Conservation (phyloP, 306 rosid species). For the Castanopsis chinensis region DNA sequence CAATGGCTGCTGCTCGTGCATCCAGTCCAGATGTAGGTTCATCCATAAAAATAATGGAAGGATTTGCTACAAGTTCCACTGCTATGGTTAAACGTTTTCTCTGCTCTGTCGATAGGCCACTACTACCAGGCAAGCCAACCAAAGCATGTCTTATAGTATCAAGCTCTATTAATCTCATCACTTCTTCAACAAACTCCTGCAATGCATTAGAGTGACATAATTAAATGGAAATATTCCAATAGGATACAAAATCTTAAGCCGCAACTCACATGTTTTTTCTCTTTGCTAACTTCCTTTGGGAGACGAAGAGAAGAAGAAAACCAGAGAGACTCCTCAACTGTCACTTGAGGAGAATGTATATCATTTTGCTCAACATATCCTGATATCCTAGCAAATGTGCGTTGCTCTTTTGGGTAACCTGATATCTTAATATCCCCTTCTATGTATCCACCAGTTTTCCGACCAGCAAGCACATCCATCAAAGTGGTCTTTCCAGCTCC, state of each 20-base stretch:
- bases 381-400: slow-evolving; percentile 76
- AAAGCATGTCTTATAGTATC: slow-evolving; percentile 63
- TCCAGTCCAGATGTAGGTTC: slow-evolving; percentile 96
- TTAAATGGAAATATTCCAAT: not conserved
- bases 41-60: slow-evolving; percentile 90
- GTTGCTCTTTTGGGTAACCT: slow-evolving; percentile 78
- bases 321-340: slow-evolving; percentile 77
- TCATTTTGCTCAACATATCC: slow-evolving; percentile 96
- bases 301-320: slow-evolving; percentile 90
- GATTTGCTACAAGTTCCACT: slow-evolving; percentile 93
- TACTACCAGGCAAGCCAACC: slow-evolving; percentile 86
- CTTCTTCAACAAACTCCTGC: slow-evolving; percentile 87
- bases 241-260: not conserved
- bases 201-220: slow-evolving; percentile 19
- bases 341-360: slow-evolving; percentile 91
- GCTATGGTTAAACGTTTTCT: slow-evolving; percentile 86
- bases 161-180: slow-evolving; percentile 84
- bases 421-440: slow-evolving; percentile 83
- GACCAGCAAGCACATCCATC: slow-evolving; percentile 94
- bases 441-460: slow-evolving; percentile 93
- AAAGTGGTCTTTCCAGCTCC: slow-evolving; percentile 96
- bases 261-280: slow-evolving; percentile 55
- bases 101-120: slow-evolving; percentile 90
- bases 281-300: slow-evolving; percentile 61
- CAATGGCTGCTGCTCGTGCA: slow-evolving; percentile 94